A percentile compares a stretch with the other conserved stretches of the same genome.
Conservation (phyloP, 2,329 filamentous ascomycete species). For the Colletotrichum sp. region DNA sequence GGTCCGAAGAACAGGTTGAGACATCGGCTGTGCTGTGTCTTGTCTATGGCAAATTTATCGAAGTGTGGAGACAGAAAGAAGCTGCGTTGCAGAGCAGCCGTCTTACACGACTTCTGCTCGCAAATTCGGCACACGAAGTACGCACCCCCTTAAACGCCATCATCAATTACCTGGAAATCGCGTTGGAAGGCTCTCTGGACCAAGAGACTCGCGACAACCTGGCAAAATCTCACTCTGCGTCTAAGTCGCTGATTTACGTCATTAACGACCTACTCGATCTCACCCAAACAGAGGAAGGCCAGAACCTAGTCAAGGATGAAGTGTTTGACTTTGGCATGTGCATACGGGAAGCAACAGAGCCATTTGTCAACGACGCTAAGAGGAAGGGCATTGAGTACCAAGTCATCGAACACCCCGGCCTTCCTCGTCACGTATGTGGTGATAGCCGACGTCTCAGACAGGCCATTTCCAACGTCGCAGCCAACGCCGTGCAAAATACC, state of each 20-base stretch:
- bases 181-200: constrained; percentile 80
- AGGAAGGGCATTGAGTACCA: constrained; percentile 78
- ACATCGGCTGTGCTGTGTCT: constrained; percentile 87
- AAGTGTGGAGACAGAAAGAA: constrained; percentile 92
- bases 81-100: constrained; percentile 82
- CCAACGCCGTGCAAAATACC: constrained; percentile 86
- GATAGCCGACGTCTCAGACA: constrained; percentile 84
- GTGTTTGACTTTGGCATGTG: constrained; percentile 75
- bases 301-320: constrained; percentile 80
- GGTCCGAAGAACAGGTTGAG: constrained; percentile 88
- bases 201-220: constrained; percentile 85
- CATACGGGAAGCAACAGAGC: constrained; percentile 77
- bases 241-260: constrained; percentile 90
- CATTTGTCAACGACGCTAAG: constrained; percentile 75
- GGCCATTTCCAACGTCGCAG: constrained; percentile 80
- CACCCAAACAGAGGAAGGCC: constrained; percentile 86
- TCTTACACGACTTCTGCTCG: constrained; percentile 77
- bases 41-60: constrained; percentile 89
- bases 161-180: constrained; percentile 93
- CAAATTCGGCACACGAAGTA: constrained; percentile 91
- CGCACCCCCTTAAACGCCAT: constrained; percentile 91
- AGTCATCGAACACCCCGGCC: constrained; percentile 68
- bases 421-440: constrained; percentile 76
- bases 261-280: constrained; percentile 92
- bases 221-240: constrained; percentile 84